Percentiles rank a stretch among this genome's conserved stretches.
phyloP scores from a whole-genome alignment of 192 early-diverging fungal genomes.

The Dispira parvispora region DNA sequence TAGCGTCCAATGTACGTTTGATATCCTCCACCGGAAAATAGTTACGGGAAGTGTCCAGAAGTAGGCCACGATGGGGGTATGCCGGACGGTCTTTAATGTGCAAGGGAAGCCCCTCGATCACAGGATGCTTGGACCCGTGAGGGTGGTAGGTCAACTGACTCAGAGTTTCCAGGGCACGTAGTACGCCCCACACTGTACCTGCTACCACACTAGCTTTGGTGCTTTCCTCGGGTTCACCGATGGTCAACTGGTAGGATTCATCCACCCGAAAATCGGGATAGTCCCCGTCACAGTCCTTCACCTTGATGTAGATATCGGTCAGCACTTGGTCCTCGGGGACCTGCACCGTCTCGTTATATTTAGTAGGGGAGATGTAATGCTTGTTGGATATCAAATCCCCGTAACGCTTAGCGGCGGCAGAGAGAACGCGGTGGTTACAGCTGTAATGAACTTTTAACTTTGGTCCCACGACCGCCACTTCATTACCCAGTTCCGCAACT shows the following conservation, averaged over 20 bases:
- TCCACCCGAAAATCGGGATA: conserved; percentile 38
- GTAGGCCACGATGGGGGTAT: conserved; percentile 47
- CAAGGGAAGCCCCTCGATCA: conserved; percentile 34
- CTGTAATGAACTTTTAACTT: conserved; percentile 22
- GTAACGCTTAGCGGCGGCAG: conserved; percentile 31
- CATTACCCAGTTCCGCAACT: conserved; percentile 15
- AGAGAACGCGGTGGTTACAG: conserved; percentile 27
- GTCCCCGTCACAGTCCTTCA: conserved; percentile 25
- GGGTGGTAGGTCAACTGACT: conserved; percentile 41
- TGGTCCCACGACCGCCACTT: conserved; percentile 22
- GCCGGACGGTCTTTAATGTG: conserved; percentile 42
- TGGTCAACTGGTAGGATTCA: conserved; percentile 52
- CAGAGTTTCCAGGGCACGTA: conserved; percentile 54
- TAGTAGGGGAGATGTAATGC: conserved; percentile 27
- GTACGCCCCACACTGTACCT: conserved; percentile 43
- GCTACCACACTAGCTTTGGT: conserved; percentile 36
- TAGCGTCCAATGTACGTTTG: conserved; percentile 43
- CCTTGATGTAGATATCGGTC: conserved; percentile 23
- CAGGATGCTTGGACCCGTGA: conserved; percentile 16
- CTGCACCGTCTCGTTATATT: conserved; percentile 17
- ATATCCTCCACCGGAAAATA: conserved; percentile 40
- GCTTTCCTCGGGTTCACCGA: conserved; percentile 23
- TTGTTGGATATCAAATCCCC: conserved; percentile 24
- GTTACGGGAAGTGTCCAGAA: conserved; percentile 53
- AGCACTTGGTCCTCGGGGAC: conserved; percentile 13